Evolutionary conservation across 306 rosid species (phyloP).

Genomic region (Trifolium fragiferum): DNA sequence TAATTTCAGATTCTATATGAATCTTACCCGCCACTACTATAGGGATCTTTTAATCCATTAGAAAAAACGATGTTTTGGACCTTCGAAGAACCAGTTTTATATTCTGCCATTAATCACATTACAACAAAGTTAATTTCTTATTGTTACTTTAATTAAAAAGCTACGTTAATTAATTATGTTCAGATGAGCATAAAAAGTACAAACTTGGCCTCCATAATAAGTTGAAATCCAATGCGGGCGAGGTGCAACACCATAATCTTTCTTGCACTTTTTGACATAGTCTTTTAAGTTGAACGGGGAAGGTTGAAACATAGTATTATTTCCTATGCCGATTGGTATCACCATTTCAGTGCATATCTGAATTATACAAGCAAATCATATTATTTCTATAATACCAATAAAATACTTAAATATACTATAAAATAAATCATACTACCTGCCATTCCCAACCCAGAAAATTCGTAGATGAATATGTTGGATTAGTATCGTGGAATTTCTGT

Average conservation of each 20-base stretch:
- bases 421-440: too few species aligned
- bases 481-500: not conserved
- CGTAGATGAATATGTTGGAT: not conserved
- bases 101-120: constrained; percentile 44
- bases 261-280: not conserved
- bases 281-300: not conserved
- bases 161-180: not conserved
- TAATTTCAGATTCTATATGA: not conserved
- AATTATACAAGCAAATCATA: not conserved
- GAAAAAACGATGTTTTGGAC: constrained; percentile 67
- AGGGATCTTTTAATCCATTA: constrained; percentile 70
- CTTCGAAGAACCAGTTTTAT: constrained; percentile 50
- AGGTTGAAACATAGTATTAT: not conserved
- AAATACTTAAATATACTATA: too few species aligned
- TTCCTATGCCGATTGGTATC: not conserved
- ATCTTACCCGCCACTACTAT: constrained; percentile 61
- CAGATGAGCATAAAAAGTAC: not conserved
- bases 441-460: not conserved
- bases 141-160: not conserved
- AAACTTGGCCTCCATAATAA: not conserved
- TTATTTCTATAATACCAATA: not conserved
- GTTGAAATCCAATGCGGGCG: not conserved
- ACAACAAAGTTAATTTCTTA: not conserved
- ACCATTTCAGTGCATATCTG: not conserved
- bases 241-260: not conserved